These are phyloP conservation scores for Botrytis fragariae DNA, from an alignment of 2,329 filamentous ascomycete genomes.

Conservation along the genomic window DNA sequence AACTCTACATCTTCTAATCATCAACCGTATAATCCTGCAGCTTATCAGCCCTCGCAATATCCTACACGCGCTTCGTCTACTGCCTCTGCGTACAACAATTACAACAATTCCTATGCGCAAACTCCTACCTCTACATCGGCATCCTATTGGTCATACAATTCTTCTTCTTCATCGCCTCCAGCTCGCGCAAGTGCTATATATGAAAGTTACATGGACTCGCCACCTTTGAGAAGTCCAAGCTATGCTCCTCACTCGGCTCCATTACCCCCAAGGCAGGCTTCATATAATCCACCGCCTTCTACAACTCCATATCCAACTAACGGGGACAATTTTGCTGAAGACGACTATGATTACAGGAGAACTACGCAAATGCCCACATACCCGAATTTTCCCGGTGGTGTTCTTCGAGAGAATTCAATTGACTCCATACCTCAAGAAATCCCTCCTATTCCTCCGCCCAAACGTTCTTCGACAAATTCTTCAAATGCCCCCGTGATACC, in stretches of 20 bases:
- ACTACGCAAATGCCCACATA: conserved; percentile 28
- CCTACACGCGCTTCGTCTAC: conserved; percentile 55
- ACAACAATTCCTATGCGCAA: conserved; percentile 34
- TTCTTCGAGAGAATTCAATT: conserved; percentile 7
- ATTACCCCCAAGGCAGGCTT: conserved; percentile 30
- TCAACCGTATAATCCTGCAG: conserved; percentile 66
- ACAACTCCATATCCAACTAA: conserved; percentile 33
- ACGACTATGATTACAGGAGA: conserved; percentile 33
- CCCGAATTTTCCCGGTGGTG: conserved; percentile 30
- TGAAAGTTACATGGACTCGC: conserved; percentile 26
- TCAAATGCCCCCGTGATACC: conserved; percentile 23
- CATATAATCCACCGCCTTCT: conserved; percentile 30
- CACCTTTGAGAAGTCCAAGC: conserved; percentile 29
- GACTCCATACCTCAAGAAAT: conserved; percentile 22
- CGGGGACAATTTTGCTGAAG: conserved; percentile 30
- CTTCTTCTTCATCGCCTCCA: conserved; percentile 29
- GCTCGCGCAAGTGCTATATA: conserved; percentile 31
- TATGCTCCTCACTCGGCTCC: conserved; percentile 29
- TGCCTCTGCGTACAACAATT: conserved; percentile 55
- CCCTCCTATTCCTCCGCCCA: conserved; percentile 26
- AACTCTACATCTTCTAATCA: conserved; percentile 49
- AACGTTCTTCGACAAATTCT: conserved; percentile 30
- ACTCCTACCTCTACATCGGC: conserved; percentile 46
- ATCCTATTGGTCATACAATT: conserved; percentile 28
- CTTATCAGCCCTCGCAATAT: conserved; percentile 45